A percentile compares a stretch with the other conserved stretches of the same genome.
Evolutionary conservation across 2,329 filamentous ascomycete species (phyloP).

Genomic region (Aureobasidium sp.): DNA sequence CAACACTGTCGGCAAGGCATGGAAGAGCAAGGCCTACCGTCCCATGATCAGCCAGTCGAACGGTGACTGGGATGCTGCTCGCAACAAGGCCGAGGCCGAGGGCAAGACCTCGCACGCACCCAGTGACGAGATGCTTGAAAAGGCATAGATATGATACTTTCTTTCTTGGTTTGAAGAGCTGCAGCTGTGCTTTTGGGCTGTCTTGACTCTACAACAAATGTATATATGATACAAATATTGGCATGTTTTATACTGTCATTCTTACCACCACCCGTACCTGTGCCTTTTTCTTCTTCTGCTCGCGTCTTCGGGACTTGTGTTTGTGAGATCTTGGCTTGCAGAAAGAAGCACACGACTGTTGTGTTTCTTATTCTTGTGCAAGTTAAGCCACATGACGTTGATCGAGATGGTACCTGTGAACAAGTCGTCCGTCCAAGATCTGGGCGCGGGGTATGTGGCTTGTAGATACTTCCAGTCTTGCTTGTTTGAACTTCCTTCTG

Average conservation of each 20-base stretch:
- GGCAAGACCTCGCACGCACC: background rate
- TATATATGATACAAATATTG: background rate
- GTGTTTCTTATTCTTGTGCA: too few species aligned
- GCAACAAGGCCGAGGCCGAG: background rate
- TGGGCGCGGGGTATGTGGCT: too few species aligned
- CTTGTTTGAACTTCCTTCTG: too few species aligned
- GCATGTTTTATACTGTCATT: background rate
- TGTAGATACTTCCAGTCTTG: too few species aligned
- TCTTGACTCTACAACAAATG: background rate
- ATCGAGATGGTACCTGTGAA: too few species aligned
- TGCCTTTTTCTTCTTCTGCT: background rate
- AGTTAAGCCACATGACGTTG: too few species aligned
- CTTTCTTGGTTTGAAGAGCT: background rate
- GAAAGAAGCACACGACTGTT: too few species aligned
- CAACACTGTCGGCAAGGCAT: constrained; percentile 59
- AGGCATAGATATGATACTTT: constrained; percentile 3
- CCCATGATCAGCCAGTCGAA: constrained; percentile 31
- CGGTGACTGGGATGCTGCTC: background rate
- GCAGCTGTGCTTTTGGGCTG: background rate
- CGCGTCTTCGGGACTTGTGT: background rate
- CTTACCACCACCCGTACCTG: too few species aligned
- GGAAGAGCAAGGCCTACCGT: constrained; percentile 59
- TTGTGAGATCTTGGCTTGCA: too few species aligned
- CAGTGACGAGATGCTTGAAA: constrained; percentile 9
- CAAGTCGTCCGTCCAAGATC: too few species aligned